phyloP scores from a whole-genome alignment of 169 alveolate genomes.

The Fabrea salina region DNA sequence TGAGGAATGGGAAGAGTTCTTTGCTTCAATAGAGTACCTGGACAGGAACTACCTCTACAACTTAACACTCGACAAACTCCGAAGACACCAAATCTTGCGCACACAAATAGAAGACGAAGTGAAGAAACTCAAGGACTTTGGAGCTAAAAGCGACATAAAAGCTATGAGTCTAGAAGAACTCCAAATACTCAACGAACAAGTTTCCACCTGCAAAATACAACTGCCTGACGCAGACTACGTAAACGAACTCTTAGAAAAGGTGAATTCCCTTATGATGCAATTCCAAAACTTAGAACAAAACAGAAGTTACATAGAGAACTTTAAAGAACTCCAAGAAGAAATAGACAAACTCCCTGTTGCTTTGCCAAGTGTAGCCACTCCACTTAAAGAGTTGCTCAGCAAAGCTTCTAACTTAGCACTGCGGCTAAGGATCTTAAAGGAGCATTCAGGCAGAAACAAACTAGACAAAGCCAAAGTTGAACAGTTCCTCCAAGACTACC shows the following conservation, averaged over 20 bases:
- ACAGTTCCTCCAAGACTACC: slow-evolving; percentile 7
- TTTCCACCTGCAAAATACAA: background rate
- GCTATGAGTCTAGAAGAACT: background rate
- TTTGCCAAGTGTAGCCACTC: background rate
- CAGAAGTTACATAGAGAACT: background rate
- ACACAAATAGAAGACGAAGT: slow-evolving; percentile 9
- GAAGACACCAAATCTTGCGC: background rate
- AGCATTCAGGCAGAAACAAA: background rate
- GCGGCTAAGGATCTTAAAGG: background rate
- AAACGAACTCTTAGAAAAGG: background rate
- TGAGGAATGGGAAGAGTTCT: slow-evolving; percentile 10
- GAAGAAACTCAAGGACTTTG: background rate
- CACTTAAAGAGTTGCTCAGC: background rate
- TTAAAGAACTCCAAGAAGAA: slow-evolving; percentile 6
- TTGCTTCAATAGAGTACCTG: background rate
- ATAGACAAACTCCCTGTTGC: background rate
- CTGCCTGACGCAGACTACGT: background rate
- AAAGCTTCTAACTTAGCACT: background rate
- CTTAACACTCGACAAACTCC: background rate
- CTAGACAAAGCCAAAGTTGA: slow-evolving; percentile 12
- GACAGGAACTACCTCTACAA: background rate
- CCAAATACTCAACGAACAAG: background rate
- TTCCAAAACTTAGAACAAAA: background rate
- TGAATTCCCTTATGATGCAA: background rate
- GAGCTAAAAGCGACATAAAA: background rate